These are phyloP conservation scores for Mycena sp. DNA, from an alignment of 1,284 basidiomycete species.

Conservation along the genomic window DNA sequence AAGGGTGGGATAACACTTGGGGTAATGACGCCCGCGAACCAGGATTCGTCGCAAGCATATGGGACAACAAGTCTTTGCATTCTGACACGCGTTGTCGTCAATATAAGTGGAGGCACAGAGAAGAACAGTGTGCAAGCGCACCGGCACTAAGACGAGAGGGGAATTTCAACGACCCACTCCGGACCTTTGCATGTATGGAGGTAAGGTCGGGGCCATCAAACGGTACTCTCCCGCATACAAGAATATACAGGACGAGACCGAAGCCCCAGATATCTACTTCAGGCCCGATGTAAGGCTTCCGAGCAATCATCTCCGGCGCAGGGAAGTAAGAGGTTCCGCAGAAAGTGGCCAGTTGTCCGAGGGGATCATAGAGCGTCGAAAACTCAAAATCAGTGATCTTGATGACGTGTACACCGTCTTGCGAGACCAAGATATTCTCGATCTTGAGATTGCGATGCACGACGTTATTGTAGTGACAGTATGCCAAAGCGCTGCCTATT, in stretches of 20 bases:
- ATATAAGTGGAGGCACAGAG: background rate
- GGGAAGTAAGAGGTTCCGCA: conserved; percentile 99
- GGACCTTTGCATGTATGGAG: conserved; percentile 97
- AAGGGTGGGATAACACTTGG: conserved; percentile 91
- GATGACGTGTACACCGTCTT: conserved; percentile 97
- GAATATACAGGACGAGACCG: conserved; percentile 95
- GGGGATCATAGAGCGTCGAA: conserved; percentile 93
- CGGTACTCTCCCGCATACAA: conserved; percentile 98
- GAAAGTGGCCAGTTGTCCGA: conserved; percentile 87
- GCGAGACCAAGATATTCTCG: conserved; percentile 98
- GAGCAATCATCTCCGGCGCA: conserved; percentile 95
- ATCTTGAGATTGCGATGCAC: conserved; percentile 99
- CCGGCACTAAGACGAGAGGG: conserved; percentile 95
- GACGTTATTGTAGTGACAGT: conserved; percentile 96
- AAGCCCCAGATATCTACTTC: conserved; percentile 99
- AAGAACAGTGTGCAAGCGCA: conserved; percentile 47
- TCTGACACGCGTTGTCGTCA: conserved; percentile 60
- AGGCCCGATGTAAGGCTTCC: conserved; percentile 96
- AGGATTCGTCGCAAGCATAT: conserved; percentile 97
- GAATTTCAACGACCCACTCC: conserved; percentile 95
- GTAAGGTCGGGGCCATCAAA: conserved; percentile 99
- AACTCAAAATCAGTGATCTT: conserved; percentile 99
- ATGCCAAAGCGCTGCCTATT: conserved; percentile 94
- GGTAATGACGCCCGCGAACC: conserved; percentile 80
- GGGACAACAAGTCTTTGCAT: conserved; percentile 91